phyloP scores from a whole-genome alignment of 306 rosid genomes.

The Lathyrus aphaca region DNA sequence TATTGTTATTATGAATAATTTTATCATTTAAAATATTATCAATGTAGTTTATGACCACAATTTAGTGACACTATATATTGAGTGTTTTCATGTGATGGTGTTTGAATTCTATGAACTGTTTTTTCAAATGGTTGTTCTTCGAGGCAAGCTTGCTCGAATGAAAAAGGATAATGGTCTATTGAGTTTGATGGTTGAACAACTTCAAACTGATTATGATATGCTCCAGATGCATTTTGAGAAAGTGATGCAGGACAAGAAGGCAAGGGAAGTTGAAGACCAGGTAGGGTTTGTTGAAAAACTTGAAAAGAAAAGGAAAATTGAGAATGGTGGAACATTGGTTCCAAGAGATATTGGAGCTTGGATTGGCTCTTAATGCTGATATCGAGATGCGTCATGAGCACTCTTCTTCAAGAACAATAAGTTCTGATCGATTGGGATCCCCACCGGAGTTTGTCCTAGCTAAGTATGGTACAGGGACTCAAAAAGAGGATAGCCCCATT shows the following conservation, averaged over 20 bases:
- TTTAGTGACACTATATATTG: too few species aligned
- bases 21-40: too few species aligned
- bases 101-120: neutral
- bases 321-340: conserved; percentile 38
- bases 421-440: conserved; percentile 49
- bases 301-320: conserved; percentile 40
- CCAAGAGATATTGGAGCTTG: conserved; percentile 72
- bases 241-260: conserved; percentile 48
- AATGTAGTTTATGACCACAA: too few species aligned
- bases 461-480: conserved; percentile 35
- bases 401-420: conserved; percentile 48
- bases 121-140: conserved; percentile 57
- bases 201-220: conserved; percentile 46
- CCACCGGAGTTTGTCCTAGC: conserved; percentile 27
- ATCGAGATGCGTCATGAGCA: conserved; percentile 39
- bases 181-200: conserved; percentile 50
- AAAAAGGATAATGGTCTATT: conserved; percentile 62
- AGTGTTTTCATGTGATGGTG: neutral
- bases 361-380: conserved; percentile 48
- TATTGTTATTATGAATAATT: too few species aligned
- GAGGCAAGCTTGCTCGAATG: conserved; percentile 21
- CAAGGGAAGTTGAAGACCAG: conserved; percentile 36
- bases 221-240: conserved; percentile 50
- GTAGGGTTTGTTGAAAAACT: conserved; percentile 18
- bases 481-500: conserved; percentile 53